phyloP scores from a whole-genome alignment of 2,329 filamentous ascomycete species.

The Fusarium scirpi region DNA sequence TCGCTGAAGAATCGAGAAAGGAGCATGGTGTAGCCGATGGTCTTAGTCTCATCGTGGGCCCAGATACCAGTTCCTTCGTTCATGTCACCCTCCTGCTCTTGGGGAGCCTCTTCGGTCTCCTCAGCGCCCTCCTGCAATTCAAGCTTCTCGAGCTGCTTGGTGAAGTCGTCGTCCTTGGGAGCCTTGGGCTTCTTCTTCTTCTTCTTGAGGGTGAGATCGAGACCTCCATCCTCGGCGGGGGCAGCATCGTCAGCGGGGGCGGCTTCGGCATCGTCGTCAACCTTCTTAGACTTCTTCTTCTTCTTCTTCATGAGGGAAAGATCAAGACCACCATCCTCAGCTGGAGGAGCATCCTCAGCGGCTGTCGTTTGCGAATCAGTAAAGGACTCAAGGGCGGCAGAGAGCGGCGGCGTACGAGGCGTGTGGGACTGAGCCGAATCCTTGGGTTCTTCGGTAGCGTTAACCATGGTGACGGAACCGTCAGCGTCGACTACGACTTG shows the following conservation, averaged over 20 bases:
- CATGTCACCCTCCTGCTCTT: conserved; percentile 78
- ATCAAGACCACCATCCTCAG: conserved; percentile 66
- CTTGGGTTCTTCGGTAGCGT: conserved; percentile 80
- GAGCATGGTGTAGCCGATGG: conserved; percentile 87
- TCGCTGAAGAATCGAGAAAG: conserved; percentile 94
- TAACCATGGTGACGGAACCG: conserved; percentile 83
- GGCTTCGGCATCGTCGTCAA: conserved; percentile 58
- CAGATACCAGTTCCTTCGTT: conserved; percentile 91
- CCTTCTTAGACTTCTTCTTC: conserved; percentile 64
- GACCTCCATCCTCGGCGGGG: conserved; percentile 61
- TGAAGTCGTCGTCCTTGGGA: conserved; percentile 69
- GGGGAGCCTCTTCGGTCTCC: conserved; percentile 60
- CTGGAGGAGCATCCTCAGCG: conserved; percentile 59
- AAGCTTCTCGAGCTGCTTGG: conserved; percentile 71
- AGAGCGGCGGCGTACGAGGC: conserved; percentile 72
- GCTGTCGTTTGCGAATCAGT: conserved; percentile 62
- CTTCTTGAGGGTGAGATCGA: conserved; percentile 78
- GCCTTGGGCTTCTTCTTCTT: conserved; percentile 76
- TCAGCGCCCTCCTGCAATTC: conserved; percentile 74
- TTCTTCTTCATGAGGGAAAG: conserved; percentile 87
- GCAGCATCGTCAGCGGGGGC: conserved; percentile 53
- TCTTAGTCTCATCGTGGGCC: conserved; percentile 80
- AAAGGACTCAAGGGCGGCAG: conserved; percentile 67
- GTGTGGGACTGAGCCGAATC: conserved; percentile 85
- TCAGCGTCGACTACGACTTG: conserved; percentile 89